phyloP scores from a whole-genome alignment of 2,329 filamentous ascomycete species.

The Ascochyta pisi region DNA sequence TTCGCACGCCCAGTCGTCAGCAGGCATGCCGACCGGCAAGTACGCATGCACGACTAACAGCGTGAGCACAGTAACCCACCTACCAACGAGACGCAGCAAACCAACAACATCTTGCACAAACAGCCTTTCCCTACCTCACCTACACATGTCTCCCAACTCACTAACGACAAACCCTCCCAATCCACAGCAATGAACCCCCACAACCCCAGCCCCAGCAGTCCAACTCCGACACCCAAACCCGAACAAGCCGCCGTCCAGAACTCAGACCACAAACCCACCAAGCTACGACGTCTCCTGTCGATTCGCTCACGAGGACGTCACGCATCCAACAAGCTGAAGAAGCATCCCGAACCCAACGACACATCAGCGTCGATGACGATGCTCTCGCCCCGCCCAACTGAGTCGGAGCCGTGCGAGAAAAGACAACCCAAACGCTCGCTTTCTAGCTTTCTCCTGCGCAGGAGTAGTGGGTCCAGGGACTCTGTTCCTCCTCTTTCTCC shows the following conservation, averaged over 20 bases:
- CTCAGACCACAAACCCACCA: neutral
- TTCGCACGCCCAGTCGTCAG: conserved; percentile 1
- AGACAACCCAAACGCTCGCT: conserved; percentile 4
- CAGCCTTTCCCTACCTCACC: neutral
- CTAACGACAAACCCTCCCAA: neutral
- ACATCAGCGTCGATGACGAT: neutral
- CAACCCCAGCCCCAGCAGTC: neutral
- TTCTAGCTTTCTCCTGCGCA: neutral
- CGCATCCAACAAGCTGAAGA: neutral
- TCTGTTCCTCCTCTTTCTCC: neutral
- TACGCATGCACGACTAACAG: neutral
- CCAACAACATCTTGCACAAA: neutral
- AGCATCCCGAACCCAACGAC: neutral
- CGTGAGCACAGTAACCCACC: neutral
- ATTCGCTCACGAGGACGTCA: neutral
- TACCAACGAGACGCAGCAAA: neutral
- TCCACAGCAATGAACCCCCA: neutral
- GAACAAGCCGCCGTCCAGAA: neutral
- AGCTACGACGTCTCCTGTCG: conserved; percentile 13
- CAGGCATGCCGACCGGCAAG: neutral
- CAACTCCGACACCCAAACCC: neutral
- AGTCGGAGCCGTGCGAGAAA: neutral
- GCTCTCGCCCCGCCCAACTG: neutral
- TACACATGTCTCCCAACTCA: neutral
- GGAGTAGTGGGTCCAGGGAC: neutral